Conservation (phyloP, 2,329 filamentous ascomycete genomes). For the Paraconiothyrium brasiliense region DNA sequence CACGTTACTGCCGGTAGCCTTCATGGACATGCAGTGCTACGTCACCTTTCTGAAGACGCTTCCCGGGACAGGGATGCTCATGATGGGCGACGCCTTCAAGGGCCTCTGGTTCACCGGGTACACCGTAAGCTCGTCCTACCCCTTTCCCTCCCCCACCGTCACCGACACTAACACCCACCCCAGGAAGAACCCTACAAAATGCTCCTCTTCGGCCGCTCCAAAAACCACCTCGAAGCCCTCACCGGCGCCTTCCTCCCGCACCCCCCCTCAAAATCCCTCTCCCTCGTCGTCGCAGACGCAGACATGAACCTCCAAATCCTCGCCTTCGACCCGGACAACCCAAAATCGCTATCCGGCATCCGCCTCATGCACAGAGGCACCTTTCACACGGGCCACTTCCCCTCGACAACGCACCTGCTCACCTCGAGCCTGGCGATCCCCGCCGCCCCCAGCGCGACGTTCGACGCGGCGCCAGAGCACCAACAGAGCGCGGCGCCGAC, state of each 20-base stretch:
- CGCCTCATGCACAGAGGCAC: constrained; percentile 86
- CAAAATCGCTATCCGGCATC: constrained; percentile 89
- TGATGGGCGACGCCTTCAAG: constrained; percentile 90
- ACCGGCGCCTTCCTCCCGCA: constrained; percentile 81
- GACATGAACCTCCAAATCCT: constrained; percentile 88
- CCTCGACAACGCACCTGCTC: constrained; percentile 78
- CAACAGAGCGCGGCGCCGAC: constrained; percentile 18
- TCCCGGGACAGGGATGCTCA: constrained; percentile 81
- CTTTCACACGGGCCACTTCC: constrained; percentile 85
- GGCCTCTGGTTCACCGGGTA: constrained; percentile 97
- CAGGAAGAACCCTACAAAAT: constrained; percentile 94
- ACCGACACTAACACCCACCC: constrained; percentile 24
- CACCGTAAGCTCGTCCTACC: constrained; percentile 61
- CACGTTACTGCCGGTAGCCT: constrained; percentile 89
- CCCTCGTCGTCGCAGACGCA: constrained; percentile 82
- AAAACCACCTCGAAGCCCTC: constrained; percentile 78
- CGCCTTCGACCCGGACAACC: constrained; percentile 95
- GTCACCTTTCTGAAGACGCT: constrained; percentile 87
- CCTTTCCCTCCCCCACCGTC: too few species aligned
- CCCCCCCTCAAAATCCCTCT: constrained; percentile 80
- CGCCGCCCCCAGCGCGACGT: constrained; percentile 35
- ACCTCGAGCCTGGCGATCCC: constrained; percentile 68
- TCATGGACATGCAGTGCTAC: constrained; percentile 97
- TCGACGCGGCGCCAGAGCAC: constrained; percentile 27
- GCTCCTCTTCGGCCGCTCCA: constrained; percentile 89